A percentile compares a stretch with the other conserved stretches of the same genome.
These are phyloP conservation scores for Ustilago loliicola DNA, from an alignment of 1,284 basidiomycete genomes.

Conservation along the genomic window DNA sequence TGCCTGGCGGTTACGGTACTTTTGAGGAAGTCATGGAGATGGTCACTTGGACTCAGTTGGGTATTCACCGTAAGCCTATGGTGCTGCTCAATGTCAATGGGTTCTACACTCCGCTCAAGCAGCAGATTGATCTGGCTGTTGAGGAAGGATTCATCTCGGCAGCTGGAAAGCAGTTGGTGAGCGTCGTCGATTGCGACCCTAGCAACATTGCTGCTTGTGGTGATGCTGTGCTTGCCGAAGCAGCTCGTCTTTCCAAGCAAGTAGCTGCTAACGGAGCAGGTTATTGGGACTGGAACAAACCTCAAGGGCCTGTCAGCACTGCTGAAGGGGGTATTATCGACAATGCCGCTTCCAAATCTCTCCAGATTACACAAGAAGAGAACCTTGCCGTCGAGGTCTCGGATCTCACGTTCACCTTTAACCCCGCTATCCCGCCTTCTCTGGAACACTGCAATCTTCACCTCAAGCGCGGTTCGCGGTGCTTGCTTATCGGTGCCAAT, in stretches of 20 bases:
- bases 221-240: slow-evolving; percentile 56
- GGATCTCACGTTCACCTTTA: slow-evolving; percentile 64
- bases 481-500: slow-evolving; percentile 69
- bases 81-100: slow-evolving; percentile 83
- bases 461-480: slow-evolving; percentile 62
- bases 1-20: slow-evolving; percentile 92
- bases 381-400: slow-evolving; percentile 62
- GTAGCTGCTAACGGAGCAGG: slow-evolving; percentile 49
- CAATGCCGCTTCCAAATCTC: slow-evolving; percentile 34
- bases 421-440: slow-evolving; percentile 50
- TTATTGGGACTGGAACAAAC: slow-evolving; percentile 65
- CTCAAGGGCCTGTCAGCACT: slow-evolving; percentile 37
- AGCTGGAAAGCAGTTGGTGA: slow-evolving; percentile 48
- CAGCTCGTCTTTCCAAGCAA: slow-evolving; percentile 43
- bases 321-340: slow-evolving; percentile 37
- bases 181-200: slow-evolving; percentile 76
- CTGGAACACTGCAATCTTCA: slow-evolving; percentile 61
- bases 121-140: slow-evolving; percentile 79
- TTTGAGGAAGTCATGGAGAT: slow-evolving; percentile 92
- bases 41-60: slow-evolving; percentile 89
- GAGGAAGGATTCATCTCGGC: slow-evolving; percentile 77
- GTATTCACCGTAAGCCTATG: slow-evolving; percentile 88
- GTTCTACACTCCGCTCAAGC: slow-evolving; percentile 83
- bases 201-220: slow-evolving; percentile 76
- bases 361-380: slow-evolving; percentile 34